Percentiles rank a stretch among this genome's conserved stretches.
phyloP scores from a whole-genome alignment of 495 filamentous ascomycete genomes.

The Penicillium salamii region DNA sequence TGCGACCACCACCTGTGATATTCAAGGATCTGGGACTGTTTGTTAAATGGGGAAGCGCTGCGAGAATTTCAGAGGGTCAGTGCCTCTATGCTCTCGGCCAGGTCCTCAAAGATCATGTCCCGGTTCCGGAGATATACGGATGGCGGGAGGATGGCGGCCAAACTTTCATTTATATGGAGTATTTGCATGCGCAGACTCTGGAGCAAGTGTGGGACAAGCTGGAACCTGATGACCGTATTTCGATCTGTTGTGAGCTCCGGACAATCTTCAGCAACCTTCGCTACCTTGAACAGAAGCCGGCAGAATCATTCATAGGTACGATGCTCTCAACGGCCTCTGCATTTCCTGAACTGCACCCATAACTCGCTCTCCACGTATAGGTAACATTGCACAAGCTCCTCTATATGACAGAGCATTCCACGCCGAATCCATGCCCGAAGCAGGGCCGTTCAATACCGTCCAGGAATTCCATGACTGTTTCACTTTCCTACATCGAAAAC shows the following conservation, averaged over 20 bases:
- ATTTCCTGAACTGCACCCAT: constrained; percentile 3
- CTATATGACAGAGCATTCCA: constrained; percentile 29
- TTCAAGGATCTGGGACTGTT: constrained; percentile 40
- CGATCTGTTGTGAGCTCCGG: constrained; percentile 27
- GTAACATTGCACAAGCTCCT: constrained; percentile 17
- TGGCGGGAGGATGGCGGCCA: constrained; percentile 21
- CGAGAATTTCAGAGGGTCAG: constrained; percentile 29
- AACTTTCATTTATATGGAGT: constrained; percentile 27
- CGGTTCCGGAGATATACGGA: constrained; percentile 28
- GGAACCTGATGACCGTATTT: constrained; percentile 17
- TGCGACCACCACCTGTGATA: constrained; percentile 28
- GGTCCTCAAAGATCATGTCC: constrained; percentile 19
- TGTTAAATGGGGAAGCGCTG: constrained; percentile 40
- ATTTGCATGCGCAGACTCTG: constrained; percentile 23
- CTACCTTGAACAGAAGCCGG: constrained; percentile 25
- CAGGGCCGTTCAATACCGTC: constrained; percentile 28
- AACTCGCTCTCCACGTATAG: constrained; percentile 10
- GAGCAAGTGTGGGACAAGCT: constrained; percentile 25
- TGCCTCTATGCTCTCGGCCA: constrained; percentile 22
- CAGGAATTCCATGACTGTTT: constrained; percentile 29
- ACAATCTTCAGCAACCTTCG: constrained; percentile 24
- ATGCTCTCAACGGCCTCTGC: constrained; percentile 2
- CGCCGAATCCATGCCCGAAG: constrained; percentile 21
- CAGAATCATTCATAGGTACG: constrained; percentile 20
- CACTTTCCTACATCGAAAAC: constrained; percentile 26